A percentile compares a stretch with the other conserved stretches of the same genome.
Evolutionary conservation across 179 eudicot genomes (phyloP).

Genomic region (Carnegiea gigantea): DNA sequence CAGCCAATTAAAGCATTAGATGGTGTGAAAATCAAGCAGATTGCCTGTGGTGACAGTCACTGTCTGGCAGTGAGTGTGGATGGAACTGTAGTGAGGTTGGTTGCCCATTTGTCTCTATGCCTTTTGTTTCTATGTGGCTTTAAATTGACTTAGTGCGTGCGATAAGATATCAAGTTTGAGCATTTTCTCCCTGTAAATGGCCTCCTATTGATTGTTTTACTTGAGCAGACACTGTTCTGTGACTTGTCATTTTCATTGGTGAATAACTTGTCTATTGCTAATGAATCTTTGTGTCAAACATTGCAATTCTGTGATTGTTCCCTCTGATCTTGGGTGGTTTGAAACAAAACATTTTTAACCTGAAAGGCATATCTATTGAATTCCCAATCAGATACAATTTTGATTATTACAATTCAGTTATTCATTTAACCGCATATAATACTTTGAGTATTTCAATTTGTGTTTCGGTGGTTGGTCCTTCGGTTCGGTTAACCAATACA

Average conservation of each 20-base stretch:
- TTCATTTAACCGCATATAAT: too few species aligned
- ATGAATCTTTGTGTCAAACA: neutral
- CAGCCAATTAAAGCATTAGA: conserved; percentile 83
- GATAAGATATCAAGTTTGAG: neutral
- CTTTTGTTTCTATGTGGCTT: neutral
- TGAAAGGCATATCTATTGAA: neutral
- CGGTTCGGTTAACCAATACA: too few species aligned
- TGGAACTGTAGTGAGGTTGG: conserved; percentile 87
- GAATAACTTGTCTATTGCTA: neutral
- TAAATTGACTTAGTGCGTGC: neutral
- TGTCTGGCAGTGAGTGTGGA: conserved; percentile 91
- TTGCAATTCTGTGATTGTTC: neutral
- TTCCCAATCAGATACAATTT: neutral
- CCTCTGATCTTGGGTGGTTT: neutral
- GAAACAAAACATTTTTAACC: neutral
- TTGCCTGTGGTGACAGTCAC: conserved; percentile 98
- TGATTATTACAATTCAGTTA: neutral
- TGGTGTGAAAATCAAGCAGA: conserved; percentile 71
- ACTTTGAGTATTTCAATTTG: too few species aligned
- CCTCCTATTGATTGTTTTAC: neutral
- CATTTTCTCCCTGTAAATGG: neutral
- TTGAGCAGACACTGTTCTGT: neutral
- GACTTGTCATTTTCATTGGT: neutral
- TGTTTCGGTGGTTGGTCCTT: too few species aligned
- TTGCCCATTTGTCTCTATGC: conserved; percentile 14